phyloP scores from a whole-genome alignment of 2,329 filamentous ascomycete species.

The Colletotrichum tabaci region DNA sequence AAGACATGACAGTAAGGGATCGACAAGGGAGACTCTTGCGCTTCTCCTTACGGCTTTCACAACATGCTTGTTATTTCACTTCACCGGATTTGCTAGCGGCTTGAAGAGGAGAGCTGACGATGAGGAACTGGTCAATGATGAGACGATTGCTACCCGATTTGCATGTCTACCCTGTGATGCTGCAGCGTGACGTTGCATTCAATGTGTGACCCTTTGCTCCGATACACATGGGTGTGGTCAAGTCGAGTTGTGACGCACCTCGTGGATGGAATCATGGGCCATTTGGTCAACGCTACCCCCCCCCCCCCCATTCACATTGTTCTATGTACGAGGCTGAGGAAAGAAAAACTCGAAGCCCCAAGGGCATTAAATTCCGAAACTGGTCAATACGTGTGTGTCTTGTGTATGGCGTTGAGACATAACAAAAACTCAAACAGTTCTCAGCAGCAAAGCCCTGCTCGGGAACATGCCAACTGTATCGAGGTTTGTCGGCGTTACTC shows the following conservation, averaged over 20 bases:
- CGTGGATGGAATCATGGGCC: neutral
- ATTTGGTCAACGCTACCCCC: neutral
- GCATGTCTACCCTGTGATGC: neutral
- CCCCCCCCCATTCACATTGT: too few relatives aligned
- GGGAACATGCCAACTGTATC: too few relatives aligned
- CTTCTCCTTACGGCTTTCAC: constrained; percentile 10
- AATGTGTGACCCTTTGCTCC: neutral
- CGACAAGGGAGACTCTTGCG: constrained; percentile 2
- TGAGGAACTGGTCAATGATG: constrained; percentile 38
- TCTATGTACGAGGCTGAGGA: too few relatives aligned
- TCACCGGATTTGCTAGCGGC: constrained; percentile 2
- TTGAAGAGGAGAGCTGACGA: constrained; percentile 17
- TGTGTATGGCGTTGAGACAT: too few relatives aligned
- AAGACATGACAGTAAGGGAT: constrained; percentile 15
- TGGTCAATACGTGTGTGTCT: too few relatives aligned
- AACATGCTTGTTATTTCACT: constrained; percentile 1
- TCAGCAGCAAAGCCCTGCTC: too few relatives aligned
- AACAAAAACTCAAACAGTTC: too few relatives aligned
- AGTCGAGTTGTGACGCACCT: too few relatives aligned
- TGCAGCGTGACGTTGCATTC: neutral
- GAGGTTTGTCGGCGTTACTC: too few relatives aligned
- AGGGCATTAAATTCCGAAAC: too few relatives aligned
- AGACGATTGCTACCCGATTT: constrained; percentile 36
- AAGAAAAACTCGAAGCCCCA: too few relatives aligned
- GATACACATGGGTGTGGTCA: neutral